Evolutionary conservation across 306 rosid species (phyloP).

Genomic region (Spatholobus suberectus): DNA sequence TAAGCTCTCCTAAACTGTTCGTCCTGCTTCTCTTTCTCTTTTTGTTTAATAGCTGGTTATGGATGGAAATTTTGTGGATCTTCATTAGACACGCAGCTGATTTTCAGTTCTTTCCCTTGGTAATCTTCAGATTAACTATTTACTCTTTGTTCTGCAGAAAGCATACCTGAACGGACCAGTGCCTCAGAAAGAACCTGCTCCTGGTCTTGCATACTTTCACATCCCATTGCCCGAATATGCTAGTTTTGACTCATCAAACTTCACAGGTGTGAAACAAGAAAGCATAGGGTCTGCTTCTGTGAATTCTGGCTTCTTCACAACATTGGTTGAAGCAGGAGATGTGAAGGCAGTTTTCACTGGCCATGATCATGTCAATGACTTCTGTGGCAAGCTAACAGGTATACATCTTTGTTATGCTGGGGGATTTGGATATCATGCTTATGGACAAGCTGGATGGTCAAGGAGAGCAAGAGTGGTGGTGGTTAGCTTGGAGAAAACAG

Average conservation of each 20-base stretch:
- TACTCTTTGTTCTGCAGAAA: constrained; percentile 54
- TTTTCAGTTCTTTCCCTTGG: background rate
- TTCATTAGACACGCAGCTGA: constrained; percentile 5
- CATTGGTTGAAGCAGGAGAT: constrained; percentile 77
- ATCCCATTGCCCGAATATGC: constrained; percentile 81
- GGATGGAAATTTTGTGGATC: background rate
- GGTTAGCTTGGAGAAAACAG: constrained; percentile 65
- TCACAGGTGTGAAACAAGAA: constrained; percentile 72
- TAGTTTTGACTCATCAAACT: constrained; percentile 67
- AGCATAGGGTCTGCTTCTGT: constrained; percentile 75
- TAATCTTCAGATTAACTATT: background rate
- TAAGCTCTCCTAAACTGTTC: background rate
- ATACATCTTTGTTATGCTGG: constrained; percentile 80
- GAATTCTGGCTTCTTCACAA: constrained; percentile 82
- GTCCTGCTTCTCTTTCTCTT: background rate
- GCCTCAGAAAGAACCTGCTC: constrained; percentile 72
- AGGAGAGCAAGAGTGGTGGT: constrained; percentile 84
- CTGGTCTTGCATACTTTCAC: constrained; percentile 79
- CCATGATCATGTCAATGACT: constrained; percentile 84
- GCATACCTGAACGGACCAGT: constrained; percentile 58
- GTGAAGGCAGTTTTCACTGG: constrained; percentile 83
- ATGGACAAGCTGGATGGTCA: constrained; percentile 88
- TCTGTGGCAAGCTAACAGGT: constrained; percentile 73
- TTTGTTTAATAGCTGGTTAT: background rate
- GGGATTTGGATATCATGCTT: constrained; percentile 91